Evolutionary conservation across 2,329 filamentous ascomycete genomes (phyloP).

Genomic region (Magnaporthiopsis rhizophila): DNA sequence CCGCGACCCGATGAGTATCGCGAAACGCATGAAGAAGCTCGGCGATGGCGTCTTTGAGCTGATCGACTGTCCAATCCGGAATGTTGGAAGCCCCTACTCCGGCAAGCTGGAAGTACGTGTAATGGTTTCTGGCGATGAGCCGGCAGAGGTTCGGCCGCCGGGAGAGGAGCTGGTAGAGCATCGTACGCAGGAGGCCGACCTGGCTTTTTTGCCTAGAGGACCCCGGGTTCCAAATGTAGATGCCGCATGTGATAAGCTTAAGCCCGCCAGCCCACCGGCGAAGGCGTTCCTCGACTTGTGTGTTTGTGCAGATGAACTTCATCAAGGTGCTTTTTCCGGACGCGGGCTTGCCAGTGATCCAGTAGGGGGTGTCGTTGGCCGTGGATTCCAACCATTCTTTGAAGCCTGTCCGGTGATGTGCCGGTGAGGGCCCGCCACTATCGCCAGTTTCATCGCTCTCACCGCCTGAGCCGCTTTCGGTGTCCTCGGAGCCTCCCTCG

Average conservation of each 20-base stretch:
- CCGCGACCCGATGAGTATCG: neutral
- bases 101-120: neutral
- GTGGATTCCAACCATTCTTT: constrained; percentile 2
- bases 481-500: no score
- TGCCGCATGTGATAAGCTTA: neutral
- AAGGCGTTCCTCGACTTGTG: neutral
- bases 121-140: neutral
- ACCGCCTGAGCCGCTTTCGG: no score
- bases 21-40: neutral
- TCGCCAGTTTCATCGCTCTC: no score
- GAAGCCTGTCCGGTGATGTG: neutral
- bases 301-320: constrained; percentile 1
- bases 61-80: neutral
- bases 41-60: neutral
- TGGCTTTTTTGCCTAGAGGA: neutral
- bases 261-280: neutral
- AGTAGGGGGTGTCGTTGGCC: constrained; percentile 1
- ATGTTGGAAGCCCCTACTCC: neutral
- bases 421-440: neutral
- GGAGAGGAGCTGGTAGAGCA: neutral
- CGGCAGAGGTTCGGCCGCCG: no score
- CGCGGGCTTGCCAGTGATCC: constrained; percentile 1
- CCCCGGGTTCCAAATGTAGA: constrained; percentile 3
- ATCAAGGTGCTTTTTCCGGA: constrained; percentile 4
- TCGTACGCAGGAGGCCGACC: neutral